A percentile compares a stretch with the other conserved stretches of the same genome.
Conservation (phyloP, 2,329 filamentous ascomycete species). For the Ampelomyces quisqualis region DNA sequence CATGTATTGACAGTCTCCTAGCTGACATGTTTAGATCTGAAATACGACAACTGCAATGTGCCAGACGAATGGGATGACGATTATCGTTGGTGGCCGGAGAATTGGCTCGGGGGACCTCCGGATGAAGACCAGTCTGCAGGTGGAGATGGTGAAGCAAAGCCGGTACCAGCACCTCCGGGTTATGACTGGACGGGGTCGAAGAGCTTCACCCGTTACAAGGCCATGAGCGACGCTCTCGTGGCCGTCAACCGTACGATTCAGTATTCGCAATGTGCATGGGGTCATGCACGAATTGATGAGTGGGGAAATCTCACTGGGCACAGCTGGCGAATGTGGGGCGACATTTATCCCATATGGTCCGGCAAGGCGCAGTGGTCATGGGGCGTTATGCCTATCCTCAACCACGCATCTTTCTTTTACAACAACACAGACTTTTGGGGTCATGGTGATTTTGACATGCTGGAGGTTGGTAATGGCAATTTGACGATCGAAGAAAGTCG, state of each 20-base stretch:
- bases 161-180: conserved; percentile 44
- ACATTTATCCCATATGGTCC: conserved; percentile 25
- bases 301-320: conserved; percentile 38
- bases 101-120: conserved; percentile 36
- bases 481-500: conserved; percentile 36
- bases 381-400: conserved; percentile 23
- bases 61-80: conserved; percentile 44
- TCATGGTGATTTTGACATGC: conserved; percentile 29
- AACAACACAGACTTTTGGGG: conserved; percentile 25
- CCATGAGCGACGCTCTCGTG: conserved; percentile 47
- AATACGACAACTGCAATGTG: conserved; percentile 41
- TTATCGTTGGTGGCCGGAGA: conserved; percentile 46
- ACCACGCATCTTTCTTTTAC: conserved; percentile 24
- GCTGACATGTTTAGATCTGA: conserved; percentile 19
- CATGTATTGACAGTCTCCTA: background rate
- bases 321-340: conserved; percentile 35
- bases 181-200: conserved; percentile 55
- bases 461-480: conserved; percentile 43
- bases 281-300: conserved; percentile 29
- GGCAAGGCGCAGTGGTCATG: conserved; percentile 7
- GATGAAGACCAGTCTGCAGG: conserved; percentile 43
- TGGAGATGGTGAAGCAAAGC: conserved; percentile 25
- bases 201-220: conserved; percentile 54
- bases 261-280: conserved; percentile 42
- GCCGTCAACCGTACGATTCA: conserved; percentile 41